Conservation (phyloP, 805 yeast genomes). For the Torulaspora gathmanii region DNA sequence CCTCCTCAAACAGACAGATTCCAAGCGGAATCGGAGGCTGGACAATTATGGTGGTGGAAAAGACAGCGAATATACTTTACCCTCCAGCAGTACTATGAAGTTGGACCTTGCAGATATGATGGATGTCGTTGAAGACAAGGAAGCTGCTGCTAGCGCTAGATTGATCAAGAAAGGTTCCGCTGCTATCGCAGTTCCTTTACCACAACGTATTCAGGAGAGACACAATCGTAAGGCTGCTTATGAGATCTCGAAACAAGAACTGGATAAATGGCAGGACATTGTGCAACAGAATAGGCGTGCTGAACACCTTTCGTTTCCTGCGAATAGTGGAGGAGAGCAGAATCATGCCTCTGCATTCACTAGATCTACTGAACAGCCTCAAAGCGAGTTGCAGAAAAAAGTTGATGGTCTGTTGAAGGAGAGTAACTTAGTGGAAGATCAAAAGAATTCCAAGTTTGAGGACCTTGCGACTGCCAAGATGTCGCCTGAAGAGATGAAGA, state of each 20-base stretch:
- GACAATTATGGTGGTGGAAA: conserved; percentile 49
- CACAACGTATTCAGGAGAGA: conserved; percentile 78
- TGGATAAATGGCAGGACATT: conserved; percentile 81
- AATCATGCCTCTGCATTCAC: conserved; percentile 54
- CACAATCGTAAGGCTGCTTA: conserved; percentile 87
- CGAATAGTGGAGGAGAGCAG: conserved; percentile 40
- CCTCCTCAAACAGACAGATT: conserved; percentile 34
- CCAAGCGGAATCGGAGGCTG: conserved; percentile 41
- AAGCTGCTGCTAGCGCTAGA: conserved; percentile 47
- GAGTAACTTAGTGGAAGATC: conserved; percentile 67
- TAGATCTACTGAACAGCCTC: conserved; percentile 41
- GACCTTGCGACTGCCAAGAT: conserved; percentile 77
- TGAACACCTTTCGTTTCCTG: conserved; percentile 77
- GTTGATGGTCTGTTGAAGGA: conserved; percentile 56
- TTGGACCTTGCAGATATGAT: conserved; percentile 73
- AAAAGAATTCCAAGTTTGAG: conserved; percentile 78
- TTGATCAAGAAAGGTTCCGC: conserved; percentile 40
- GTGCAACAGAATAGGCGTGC: conserved; percentile 76
- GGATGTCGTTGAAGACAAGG: conserved; percentile 52
- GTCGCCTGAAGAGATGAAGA: conserved; percentile 70
- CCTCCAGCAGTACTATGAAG: conserved; percentile 35
- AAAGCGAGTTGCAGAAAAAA: conserved; percentile 61
- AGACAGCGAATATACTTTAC: conserved; percentile 68
- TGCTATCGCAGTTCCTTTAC: conserved; percentile 74
- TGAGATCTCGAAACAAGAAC: conserved; percentile 80